phyloP scores from a whole-genome alignment of 192 early-diverging fungal species.

The Backusella parvicylindrica region DNA sequence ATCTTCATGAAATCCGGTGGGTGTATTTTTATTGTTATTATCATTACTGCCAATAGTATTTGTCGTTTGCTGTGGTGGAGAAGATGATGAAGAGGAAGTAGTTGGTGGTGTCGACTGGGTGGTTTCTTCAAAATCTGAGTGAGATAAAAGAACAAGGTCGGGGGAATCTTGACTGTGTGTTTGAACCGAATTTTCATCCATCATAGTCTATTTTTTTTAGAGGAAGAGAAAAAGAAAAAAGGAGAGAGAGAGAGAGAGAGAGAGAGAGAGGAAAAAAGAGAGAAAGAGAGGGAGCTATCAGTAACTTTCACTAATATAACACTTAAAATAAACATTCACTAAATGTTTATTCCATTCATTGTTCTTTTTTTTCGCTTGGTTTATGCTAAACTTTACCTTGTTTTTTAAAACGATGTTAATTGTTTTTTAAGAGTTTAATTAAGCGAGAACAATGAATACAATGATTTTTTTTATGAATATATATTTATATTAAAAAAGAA shows the following conservation, averaged over 20 bases:
- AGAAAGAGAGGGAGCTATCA: not conserved
- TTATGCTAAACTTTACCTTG: not conserved
- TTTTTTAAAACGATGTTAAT: not conserved
- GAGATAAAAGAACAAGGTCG: not conserved
- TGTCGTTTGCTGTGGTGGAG: not conserved
- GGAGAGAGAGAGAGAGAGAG: not conserved
- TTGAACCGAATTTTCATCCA: constrained; percentile 9
- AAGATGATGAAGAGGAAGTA: not conserved
- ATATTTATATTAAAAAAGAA: too few relatives aligned
- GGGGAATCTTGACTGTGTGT: constrained; percentile 2
- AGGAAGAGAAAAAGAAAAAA: not conserved
- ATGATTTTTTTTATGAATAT: too few relatives aligned
- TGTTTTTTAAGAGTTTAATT: not conserved
- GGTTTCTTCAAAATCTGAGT: constrained; percentile 1
- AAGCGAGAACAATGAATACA: not conserved
- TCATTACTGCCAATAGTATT: too few relatives aligned
- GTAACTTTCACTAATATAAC: not conserved
- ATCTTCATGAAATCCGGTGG: not conserved
- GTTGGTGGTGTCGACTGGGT: not conserved
- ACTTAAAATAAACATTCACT: not conserved
- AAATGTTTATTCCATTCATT: not conserved
- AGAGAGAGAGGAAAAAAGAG: not conserved
- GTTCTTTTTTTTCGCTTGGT: not conserved
- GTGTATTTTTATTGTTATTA: not conserved
- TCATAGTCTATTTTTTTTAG: not conserved